Percentiles rank a stretch among this genome's conserved stretches.
These are phyloP conservation scores for Yarrowia sp. DNA, from an alignment of 805 yeast genomes.

Conservation along the genomic window DNA sequence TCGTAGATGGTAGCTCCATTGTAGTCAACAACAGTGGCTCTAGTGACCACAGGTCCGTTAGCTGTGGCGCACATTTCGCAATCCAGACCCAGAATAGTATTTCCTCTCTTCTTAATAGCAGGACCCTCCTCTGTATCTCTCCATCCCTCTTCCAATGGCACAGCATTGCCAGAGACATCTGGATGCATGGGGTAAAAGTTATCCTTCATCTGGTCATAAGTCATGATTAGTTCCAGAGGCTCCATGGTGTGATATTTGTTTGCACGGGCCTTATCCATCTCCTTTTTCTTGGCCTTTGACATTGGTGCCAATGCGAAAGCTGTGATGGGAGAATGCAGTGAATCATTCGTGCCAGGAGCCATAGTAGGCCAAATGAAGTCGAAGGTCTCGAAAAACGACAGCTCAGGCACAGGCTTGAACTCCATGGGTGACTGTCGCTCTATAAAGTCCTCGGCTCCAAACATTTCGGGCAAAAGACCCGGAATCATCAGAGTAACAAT, in stretches of 20 bases:
- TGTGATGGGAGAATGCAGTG: slow-evolving; percentile 60
- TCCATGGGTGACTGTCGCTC: slow-evolving; percentile 33
- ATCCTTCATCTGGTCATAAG: slow-evolving; percentile 56
- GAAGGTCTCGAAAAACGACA: slow-evolving; percentile 55
- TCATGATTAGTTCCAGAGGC: slow-evolving; percentile 62
- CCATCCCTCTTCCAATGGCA: slow-evolving; percentile 54
- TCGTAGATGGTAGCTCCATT: slow-evolving; percentile 69
- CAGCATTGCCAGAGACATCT: slow-evolving; percentile 42
- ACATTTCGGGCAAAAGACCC: slow-evolving; percentile 62
- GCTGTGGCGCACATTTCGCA: slow-evolving; percentile 89
- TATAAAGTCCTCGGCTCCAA: slow-evolving; percentile 48
- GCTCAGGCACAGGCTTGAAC: slow-evolving; percentile 41
- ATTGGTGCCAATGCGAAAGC: slow-evolving; percentile 65
- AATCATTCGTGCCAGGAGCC: slow-evolving; percentile 71
- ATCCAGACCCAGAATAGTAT: slow-evolving; percentile 75
- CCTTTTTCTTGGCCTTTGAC: slow-evolving; percentile 61
- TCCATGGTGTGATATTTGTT: slow-evolving; percentile 48
- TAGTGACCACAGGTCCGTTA: slow-evolving; percentile 69
- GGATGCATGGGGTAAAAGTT: slow-evolving; percentile 71
- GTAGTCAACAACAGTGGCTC: slow-evolving; percentile 76
- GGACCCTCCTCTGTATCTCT: slow-evolving; percentile 58
- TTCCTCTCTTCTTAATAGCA: slow-evolving; percentile 62
- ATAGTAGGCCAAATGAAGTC: slow-evolving; percentile 56
- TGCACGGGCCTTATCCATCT: slow-evolving; percentile 48
- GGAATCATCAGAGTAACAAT: slow-evolving; percentile 68